These are phyloP conservation scores for Quercus lobata DNA, from an alignment of 331 rosid genomes.

Conservation along the genomic window DNA sequence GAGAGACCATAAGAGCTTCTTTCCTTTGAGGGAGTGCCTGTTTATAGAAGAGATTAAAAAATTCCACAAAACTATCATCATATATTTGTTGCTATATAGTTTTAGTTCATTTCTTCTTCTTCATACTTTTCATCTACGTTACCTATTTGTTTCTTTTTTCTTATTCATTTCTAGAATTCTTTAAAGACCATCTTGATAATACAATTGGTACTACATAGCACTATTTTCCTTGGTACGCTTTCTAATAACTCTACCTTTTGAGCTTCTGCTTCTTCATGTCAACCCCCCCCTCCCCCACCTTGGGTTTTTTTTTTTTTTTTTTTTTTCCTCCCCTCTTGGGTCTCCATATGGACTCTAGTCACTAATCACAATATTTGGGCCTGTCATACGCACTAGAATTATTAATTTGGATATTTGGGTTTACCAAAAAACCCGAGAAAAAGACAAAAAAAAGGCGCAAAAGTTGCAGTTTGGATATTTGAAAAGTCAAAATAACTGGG, in stretches of 20 bases:
- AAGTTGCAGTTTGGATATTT: no score
- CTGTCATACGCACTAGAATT: background rate
- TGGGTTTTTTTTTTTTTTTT: rapidly evolving
- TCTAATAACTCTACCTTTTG: background rate
- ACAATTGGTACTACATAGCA: background rate
- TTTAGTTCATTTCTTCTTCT: no score
- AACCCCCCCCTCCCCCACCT: no score
- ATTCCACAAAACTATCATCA: background rate
- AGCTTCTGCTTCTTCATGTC: background rate
- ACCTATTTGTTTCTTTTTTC: no score
- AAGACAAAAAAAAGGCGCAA: background rate
- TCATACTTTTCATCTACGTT: no score
- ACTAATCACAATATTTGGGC: background rate
- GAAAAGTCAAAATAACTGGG: no score
- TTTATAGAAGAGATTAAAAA: slow-evolving; percentile 5
- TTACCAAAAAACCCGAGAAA: background rate
- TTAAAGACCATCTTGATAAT: no score
- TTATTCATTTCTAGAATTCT: no score
- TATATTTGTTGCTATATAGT: background rate
- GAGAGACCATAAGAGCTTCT: slow-evolving; percentile 77
- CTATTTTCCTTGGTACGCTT: background rate
- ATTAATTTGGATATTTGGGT: background rate
- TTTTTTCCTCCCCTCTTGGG: background rate
- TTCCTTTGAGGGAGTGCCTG: slow-evolving; percentile 85
- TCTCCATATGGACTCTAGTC: background rate